Evolutionary conservation across 805 yeast genomes (phyloP), one percentile per base, ranked within the genome.

Genomic region (Starmerella geochares): DNA sequence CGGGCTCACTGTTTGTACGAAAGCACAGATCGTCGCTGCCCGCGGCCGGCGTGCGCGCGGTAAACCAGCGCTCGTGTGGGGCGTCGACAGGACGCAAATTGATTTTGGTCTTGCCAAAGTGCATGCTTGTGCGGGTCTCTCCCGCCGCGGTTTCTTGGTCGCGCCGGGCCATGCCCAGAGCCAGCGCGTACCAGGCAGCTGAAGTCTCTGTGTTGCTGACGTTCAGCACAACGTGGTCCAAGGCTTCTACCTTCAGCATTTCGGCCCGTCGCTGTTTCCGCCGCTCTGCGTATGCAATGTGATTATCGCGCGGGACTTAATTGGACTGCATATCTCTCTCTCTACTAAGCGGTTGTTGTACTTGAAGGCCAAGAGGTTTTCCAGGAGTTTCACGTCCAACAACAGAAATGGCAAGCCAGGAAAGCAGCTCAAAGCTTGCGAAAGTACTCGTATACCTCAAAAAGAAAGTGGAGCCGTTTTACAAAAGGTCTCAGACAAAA

Each of bases 1-100:
- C 45, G 14, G 37, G 33, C 19, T 27, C 45, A 20, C 21, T 31
- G 21, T 24, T 16, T 2, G 32, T 14, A 11, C 29, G 32, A n/a
- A 47, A 39, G 17, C 49, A 47, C 10, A 47, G 38, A 19, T 47
- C 49, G 9, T n/a, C 39, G 17, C 43, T 27, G 20, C 45, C 44
- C 16, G 38, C 27, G 14, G 39, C 21, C 9, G 49, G 39, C 20
- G 9, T 5, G 6, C 10, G 28, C 27, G 39, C 45, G 32, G 38
- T 47, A 38, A 40, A 40, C 49, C 37, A 41, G 32, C 20, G 25
- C 27, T 27, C 48, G 10, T 25, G 27, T 1, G 23, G 8, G 9
- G 27, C 27, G 7, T 19, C 16, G 42, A 27, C 25, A 9, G 28
- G 41, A 16, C 38, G 48, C 33, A 46, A 35, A 29, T 37, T 46